A percentile compares a stretch with the other conserved stretches of the same genome.
These are phyloP conservation scores for Prosopis cineraria DNA, from an alignment of 306 rosid species.

Conservation along the genomic window DNA sequence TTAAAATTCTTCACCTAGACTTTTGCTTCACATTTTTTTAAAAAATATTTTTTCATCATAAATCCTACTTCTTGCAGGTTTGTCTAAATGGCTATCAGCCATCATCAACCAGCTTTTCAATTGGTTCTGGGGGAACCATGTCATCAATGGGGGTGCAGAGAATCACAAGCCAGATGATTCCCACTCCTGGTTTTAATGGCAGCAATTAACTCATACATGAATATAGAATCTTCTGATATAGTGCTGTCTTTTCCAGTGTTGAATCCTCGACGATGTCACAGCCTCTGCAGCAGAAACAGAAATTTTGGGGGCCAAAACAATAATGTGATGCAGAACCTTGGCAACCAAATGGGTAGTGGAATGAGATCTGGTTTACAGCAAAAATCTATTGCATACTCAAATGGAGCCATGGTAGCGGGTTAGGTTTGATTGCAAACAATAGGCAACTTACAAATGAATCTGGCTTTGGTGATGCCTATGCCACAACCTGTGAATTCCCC, in stretches of 20 bases:
- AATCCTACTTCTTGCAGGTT: slow-evolving; percentile 56
- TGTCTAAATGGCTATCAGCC: slow-evolving; percentile 89
- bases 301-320: slow-evolving; percentile 70
- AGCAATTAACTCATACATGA: slow-evolving; percentile 60
- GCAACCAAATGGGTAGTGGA: slow-evolving; percentile 78
- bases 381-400: slow-evolving; percentile 77
- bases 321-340: slow-evolving; percentile 68
- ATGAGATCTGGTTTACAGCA: slow-evolving; percentile 75
- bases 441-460: slow-evolving; percentile 62
- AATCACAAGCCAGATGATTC: slow-evolving; percentile 92
- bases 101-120: slow-evolving; percentile 70
- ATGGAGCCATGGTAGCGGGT: slow-evolving; percentile 69
- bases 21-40: slow-evolving; percentile 37
- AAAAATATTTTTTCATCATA: background rate
- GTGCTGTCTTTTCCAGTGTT: slow-evolving; percentile 64
- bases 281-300: slow-evolving; percentile 77
- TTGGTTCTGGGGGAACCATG: slow-evolving; percentile 72
- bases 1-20: slow-evolving; percentile 11
- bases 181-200: slow-evolving; percentile 86
- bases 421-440: slow-evolving; percentile 79
- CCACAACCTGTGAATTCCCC: slow-evolving; percentile 61
- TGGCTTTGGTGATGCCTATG: slow-evolving; percentile 66
- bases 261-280: slow-evolving; percentile 71
- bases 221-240: slow-evolving; percentile 62
- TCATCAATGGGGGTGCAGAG: slow-evolving; percentile 70